Conservation (phyloP, 495 filamentous ascomycete genomes). For the Penicillium odoratum region DNA sequence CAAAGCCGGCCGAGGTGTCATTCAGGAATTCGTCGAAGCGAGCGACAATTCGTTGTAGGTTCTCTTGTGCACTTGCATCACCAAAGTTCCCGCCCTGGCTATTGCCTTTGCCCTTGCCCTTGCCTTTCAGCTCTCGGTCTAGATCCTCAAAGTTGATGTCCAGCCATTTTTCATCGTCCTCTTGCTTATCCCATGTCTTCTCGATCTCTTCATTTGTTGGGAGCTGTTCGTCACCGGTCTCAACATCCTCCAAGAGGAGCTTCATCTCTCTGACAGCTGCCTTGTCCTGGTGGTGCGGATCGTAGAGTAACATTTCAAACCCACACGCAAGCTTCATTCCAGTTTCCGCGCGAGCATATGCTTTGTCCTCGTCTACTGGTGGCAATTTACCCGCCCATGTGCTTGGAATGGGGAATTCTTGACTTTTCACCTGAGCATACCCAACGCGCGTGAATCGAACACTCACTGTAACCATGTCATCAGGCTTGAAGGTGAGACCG, state of each 20-base stretch:
- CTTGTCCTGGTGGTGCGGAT: slow-evolving; percentile 65
- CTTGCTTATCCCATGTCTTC: slow-evolving; percentile 58
- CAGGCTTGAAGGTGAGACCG: slow-evolving; percentile 64
- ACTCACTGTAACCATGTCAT: slow-evolving; percentile 76
- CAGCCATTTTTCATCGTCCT: slow-evolving; percentile 90
- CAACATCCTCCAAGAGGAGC: slow-evolving; percentile 71
- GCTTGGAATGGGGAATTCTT: slow-evolving; percentile 72
- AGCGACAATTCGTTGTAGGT: slow-evolving; percentile 84
- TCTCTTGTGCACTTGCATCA: slow-evolving; percentile 76
- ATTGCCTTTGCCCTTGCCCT: slow-evolving; percentile 34
- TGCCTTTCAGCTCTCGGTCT: slow-evolving; percentile 72
- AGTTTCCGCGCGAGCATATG: slow-evolving; percentile 57
- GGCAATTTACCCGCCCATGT: slow-evolving; percentile 55
- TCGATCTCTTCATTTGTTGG: slow-evolving; percentile 74
- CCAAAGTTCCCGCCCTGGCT: slow-evolving; percentile 59
- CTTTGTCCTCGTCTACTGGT: slow-evolving; percentile 32
- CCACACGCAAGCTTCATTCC: slow-evolving; percentile 91
- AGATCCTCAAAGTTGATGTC: slow-evolving; percentile 90
- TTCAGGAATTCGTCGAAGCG: slow-evolving; percentile 92
- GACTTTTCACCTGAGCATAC: slow-evolving; percentile 89
- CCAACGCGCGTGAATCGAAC: slow-evolving; percentile 82
- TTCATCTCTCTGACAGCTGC: slow-evolving; percentile 68
- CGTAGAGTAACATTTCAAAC: slow-evolving; percentile 80
- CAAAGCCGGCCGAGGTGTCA: slow-evolving; percentile 75
- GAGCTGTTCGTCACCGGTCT: slow-evolving; percentile 56